Percentiles rank a stretch among this genome's conserved stretches.
Evolutionary conservation across 1,284 basidiomycete genomes (phyloP).

Genomic region (Leccinum variabile): DNA sequence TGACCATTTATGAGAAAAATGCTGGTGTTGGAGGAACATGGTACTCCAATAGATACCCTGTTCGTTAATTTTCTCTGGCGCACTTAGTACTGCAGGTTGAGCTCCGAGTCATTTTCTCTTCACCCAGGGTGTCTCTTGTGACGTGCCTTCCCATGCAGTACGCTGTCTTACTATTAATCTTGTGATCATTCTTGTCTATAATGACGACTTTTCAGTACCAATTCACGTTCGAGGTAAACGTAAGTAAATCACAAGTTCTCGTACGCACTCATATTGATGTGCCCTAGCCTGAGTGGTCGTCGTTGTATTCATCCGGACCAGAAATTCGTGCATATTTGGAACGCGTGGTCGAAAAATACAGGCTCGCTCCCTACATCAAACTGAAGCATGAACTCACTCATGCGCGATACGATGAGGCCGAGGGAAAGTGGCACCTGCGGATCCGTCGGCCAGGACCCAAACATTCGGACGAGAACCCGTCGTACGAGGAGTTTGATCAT

Average conservation of each 20-base stretch:
- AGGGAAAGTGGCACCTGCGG: slow-evolving; percentile 54
- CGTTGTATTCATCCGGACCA: slow-evolving; percentile 56
- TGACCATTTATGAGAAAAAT: slow-evolving; percentile 44
- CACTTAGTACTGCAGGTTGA: not conserved
- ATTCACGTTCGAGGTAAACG: slow-evolving; percentile 57
- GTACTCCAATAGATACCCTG: slow-evolving; percentile 44
- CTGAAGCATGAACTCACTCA: slow-evolving; percentile 52
- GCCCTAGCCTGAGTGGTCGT: slow-evolving; percentile 53
- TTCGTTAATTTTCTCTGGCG: slow-evolving; percentile 14
- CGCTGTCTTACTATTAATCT: slow-evolving; percentile 16
- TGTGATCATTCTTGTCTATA: not conserved
- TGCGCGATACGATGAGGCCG: slow-evolving; percentile 50
- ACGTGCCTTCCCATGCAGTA: slow-evolving; percentile 55
- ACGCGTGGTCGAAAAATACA: slow-evolving; percentile 57
- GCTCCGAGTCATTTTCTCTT: not conserved
- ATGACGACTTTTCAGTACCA: slow-evolving; percentile 47
- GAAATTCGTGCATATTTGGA: slow-evolving; percentile 58
- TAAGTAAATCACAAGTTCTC: slow-evolving; percentile 17
- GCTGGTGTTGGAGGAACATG: slow-evolving; percentile 57
- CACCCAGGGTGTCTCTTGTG: slow-evolving; percentile 29
- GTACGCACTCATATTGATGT: not conserved
- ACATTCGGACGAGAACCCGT: slow-evolving; percentile 18
- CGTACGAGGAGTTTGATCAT: slow-evolving; percentile 48
- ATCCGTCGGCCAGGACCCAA: slow-evolving; percentile 40
- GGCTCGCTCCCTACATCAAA: slow-evolving; percentile 52